phyloP scores from a whole-genome alignment of 768 basidiomycete genomes.

The Coprinopsis sp. region DNA sequence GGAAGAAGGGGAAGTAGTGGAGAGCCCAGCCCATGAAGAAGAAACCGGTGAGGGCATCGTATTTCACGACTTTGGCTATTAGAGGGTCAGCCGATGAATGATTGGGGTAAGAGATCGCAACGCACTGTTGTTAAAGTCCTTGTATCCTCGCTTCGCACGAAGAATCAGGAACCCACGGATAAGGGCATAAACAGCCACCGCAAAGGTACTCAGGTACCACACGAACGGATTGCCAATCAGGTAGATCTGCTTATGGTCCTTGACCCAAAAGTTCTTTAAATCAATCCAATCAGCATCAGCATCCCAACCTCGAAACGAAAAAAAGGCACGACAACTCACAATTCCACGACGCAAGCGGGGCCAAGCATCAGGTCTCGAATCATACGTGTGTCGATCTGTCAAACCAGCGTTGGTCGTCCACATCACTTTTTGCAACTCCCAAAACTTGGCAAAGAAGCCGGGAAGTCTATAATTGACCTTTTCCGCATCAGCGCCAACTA shows the following conservation, averaged over 20 bases:
- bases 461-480: slow-evolving; percentile 92
- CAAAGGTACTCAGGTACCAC: slow-evolving; percentile 82
- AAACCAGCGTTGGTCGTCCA: slow-evolving; percentile 96
- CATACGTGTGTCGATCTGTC: slow-evolving; percentile 91
- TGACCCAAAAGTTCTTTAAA: slow-evolving; percentile 93
- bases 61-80: slow-evolving; percentile 84
- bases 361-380: slow-evolving; percentile 91
- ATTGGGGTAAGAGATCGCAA: slow-evolving; percentile 6
- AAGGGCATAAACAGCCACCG: slow-evolving; percentile 61
- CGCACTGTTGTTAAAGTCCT: slow-evolving; percentile 91
- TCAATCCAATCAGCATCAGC: slow-evolving; percentile 9
- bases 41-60: slow-evolving; percentile 87
- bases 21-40: slow-evolving; percentile 87
- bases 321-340: slow-evolving; percentile 44
- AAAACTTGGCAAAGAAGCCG: slow-evolving; percentile 86
- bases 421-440: slow-evolving; percentile 91
- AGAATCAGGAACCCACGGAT: slow-evolving; percentile 80
- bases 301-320: background rate
- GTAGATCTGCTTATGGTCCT: slow-evolving; percentile 93
- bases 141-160: slow-evolving; percentile 84
- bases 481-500: slow-evolving; percentile 66
- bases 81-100: background rate
- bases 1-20: slow-evolving; percentile 96
- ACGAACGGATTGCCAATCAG: slow-evolving; percentile 91
- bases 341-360: slow-evolving; percentile 90